phyloP scores from a whole-genome alignment of 2,329 filamentous ascomycete genomes.

The Fusarium aywerte region DNA sequence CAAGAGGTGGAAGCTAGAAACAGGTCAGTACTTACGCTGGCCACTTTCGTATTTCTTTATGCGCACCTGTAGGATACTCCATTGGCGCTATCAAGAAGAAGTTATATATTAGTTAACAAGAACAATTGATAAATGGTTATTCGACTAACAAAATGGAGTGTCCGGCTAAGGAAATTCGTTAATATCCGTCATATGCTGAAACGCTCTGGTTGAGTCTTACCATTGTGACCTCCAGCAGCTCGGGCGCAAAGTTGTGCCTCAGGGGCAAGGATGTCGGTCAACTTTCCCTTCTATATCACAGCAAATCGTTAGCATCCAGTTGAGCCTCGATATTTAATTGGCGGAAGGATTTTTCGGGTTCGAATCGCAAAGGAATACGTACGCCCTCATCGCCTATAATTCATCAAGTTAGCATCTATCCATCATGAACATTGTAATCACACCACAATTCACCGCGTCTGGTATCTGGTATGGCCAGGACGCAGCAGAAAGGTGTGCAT shows the following conservation, averaged over 20 bases:
- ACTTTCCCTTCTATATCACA: constrained; percentile 18
- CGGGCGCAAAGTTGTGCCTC: constrained; percentile 25
- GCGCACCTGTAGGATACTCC: constrained; percentile 18
- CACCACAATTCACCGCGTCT: background rate
- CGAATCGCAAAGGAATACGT: background rate
- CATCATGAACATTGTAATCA: background rate
- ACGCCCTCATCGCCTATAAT: constrained; percentile 16
- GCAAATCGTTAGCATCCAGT: constrained; percentile 1
- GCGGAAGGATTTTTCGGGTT: background rate
- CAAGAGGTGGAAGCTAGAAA: constrained; percentile 24
- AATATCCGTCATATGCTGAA: background rate
- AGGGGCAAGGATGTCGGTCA: constrained; percentile 25
- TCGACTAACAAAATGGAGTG: constrained; percentile 26
- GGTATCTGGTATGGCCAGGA: background rate
- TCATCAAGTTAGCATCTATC: background rate
- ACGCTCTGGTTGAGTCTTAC: background rate
- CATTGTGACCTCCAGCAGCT: constrained; percentile 24
- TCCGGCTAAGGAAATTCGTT: background rate
- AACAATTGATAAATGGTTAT: background rate
- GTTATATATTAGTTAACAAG: background rate
- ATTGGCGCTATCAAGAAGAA: constrained; percentile 6
- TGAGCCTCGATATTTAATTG: background rate
- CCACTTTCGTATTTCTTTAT: background rate
- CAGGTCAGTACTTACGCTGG: background rate
- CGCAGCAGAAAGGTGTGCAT: background rate